Evolutionary conservation across 2,329 filamentous ascomycete genomes (phyloP).

Genomic region (Sporothrix phasma): DNA sequence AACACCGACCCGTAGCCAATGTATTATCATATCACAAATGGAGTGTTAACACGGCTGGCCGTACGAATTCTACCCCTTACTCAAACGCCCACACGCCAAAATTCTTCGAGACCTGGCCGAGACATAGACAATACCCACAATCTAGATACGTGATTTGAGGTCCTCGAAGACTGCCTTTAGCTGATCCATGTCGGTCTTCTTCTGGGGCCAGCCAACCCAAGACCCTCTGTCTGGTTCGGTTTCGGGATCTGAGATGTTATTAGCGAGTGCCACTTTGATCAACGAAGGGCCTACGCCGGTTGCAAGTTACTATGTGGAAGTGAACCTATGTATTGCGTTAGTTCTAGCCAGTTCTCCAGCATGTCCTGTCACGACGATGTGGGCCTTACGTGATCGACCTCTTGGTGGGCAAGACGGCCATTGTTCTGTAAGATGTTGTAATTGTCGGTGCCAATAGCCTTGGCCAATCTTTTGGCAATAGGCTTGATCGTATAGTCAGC

Average conservation of each 20-base stretch:
- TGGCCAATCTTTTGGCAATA: conserved; percentile 77
- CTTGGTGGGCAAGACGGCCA: conserved; percentile 79
- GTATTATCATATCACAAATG: too few species aligned
- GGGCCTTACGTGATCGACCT: conserved; percentile 72
- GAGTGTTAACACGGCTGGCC: too few species aligned
- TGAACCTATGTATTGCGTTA: conserved; percentile 52
- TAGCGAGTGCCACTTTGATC: neutral
- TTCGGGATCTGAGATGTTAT: conserved; percentile 65
- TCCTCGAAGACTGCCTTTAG: conserved; percentile 73
- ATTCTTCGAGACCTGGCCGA: neutral
- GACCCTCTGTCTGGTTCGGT: conserved; percentile 70
- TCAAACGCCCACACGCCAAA: too few species aligned
- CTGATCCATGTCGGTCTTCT: conserved; percentile 67
- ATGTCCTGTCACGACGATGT: neutral
- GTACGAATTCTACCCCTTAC: too few species aligned
- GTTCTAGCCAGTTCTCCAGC: neutral
- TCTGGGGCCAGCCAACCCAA: conserved; percentile 66
- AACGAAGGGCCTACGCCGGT: too few species aligned
- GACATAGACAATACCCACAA: neutral
- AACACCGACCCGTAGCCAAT: too few species aligned
- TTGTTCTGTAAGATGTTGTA: conserved; percentile 98
- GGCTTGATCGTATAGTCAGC: conserved; percentile 35
- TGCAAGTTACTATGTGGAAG: conserved; percentile 69
- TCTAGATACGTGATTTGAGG: conserved; percentile 77
- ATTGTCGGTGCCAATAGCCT: conserved; percentile 63